Percentiles rank a stretch among this genome's conserved stretches.
phyloP scores from a whole-genome alignment of 768 basidiomycete genomes.

The Amanita subjunquillea region DNA sequence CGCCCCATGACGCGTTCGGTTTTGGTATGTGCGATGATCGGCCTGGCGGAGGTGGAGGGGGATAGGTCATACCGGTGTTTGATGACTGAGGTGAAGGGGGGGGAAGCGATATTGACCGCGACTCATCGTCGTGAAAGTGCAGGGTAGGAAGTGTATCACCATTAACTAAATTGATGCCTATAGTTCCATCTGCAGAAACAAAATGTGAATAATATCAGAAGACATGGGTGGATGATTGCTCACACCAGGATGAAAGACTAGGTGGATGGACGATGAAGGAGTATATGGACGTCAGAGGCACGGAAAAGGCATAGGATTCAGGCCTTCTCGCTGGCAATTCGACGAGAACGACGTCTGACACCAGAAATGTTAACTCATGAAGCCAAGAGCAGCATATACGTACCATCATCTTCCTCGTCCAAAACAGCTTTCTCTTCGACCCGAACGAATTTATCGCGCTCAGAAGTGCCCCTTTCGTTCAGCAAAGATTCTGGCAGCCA shows the following conservation, averaged over 20 bases:
- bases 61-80: slow-evolving; percentile 35
- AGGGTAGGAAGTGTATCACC: slow-evolving; percentile 82
- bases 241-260: slow-evolving; percentile 77
- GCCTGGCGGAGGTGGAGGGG: slow-evolving; percentile 51
- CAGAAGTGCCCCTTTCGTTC: slow-evolving; percentile 69
- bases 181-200: slow-evolving; percentile 57
- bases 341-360: slow-evolving; percentile 71
- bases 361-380: not conserved
- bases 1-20: slow-evolving; percentile 64
- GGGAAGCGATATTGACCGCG: slow-evolving; percentile 59
- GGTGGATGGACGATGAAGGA: slow-evolving; percentile 82
- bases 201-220: slow-evolving; percentile 9
- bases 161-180: slow-evolving; percentile 82
- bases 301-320: slow-evolving; percentile 94
- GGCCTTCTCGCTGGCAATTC: slow-evolving; percentile 76
- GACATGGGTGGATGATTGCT: slow-evolving; percentile 3
- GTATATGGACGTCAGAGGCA: slow-evolving; percentile 82
- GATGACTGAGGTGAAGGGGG: slow-evolving; percentile 13
- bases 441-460: slow-evolving; percentile 86
- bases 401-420: slow-evolving; percentile 70
- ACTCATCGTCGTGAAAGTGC: slow-evolving; percentile 97
- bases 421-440: slow-evolving; percentile 57
- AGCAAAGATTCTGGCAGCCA: slow-evolving; percentile 91
- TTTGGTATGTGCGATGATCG: slow-evolving; percentile 31
- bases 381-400: slow-evolving; percentile 10